Evolutionary conservation across 2,329 filamentous ascomycete species (phyloP), one percentile per base, ranked within the genome.

Genomic region (Aspergillus floridensis): DNA sequence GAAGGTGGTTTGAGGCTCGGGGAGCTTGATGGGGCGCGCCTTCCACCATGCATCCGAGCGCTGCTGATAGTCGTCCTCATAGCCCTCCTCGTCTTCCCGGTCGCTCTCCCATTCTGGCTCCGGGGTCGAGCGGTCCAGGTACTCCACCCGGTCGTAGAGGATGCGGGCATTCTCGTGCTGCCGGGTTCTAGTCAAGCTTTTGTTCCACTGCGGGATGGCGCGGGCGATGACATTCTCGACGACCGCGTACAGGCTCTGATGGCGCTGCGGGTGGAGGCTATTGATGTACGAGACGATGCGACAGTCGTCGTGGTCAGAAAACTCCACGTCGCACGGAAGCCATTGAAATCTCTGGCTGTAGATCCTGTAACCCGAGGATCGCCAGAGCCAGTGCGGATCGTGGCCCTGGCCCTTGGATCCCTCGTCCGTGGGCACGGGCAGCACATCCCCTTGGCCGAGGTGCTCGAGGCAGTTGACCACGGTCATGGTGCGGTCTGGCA

Each of bases 161-260:
- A 54, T 66, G 21, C 65, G 57, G 22, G 7, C 49, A n/a, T 47
- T 41, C 10, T 31, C 12, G 10, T 4, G 10, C 1, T 14, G 7
- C 1, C 49, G 38, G 4, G 46, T 16, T 21, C 16, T 16, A 4
- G 41, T 64, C 38, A 73, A 49, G 7, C 57, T 67, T 46, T 70
- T 61, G 50, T 84, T 76, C 81, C 80, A 84, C 0, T 80, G 74
- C 0, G 81, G 79, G 0, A 85, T 68, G 0, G 76, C 65, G 21
- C 70, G 70, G n/a, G 71, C 19, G 29, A 80, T 68, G 7, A 80
- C 56, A 3, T 66, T 60, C 54, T 78, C 74, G 22, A 80, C 66
- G 6, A 71, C 59, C 3, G 51, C 41, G 59, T 80, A 80, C 1
- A 80, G 62, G 2, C 63, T 55, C 3, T 49, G 32, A 55, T 78